Evolutionary conservation across 257 asterid species (phyloP).

Genomic region (Ballota nigra): DNA sequence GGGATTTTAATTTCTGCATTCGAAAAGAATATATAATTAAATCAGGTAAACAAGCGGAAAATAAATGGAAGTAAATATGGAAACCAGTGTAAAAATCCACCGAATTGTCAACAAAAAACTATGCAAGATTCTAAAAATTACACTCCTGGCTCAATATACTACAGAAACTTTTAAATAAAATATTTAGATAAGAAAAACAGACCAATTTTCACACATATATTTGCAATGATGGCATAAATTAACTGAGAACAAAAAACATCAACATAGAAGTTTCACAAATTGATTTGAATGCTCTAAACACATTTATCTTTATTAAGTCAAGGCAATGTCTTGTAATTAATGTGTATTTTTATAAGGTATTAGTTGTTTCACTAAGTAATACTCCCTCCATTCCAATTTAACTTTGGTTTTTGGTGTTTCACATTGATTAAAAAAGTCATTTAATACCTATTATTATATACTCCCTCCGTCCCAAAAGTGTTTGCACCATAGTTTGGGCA

Average conservation of each 20-base stretch:
- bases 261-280: not conserved
- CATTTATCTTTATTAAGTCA: not conserved
- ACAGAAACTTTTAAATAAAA: not conserved
- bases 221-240: not conserved
- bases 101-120: not conserved
- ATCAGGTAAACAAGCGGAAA: constrained; percentile 16
- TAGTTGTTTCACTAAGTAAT: not conserved
- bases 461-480: too few relatives aligned
- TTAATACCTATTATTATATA: too few relatives aligned
- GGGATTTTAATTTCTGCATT: constrained; percentile 73
- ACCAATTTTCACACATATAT: not conserved
- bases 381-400: too few relatives aligned
- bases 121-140: not conserved
- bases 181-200: not conserved
- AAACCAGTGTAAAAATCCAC: not conserved
- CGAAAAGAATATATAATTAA: constrained; percentile 12
- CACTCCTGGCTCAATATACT: constrained; percentile 10
- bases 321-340: not conserved
- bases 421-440: too few relatives aligned
- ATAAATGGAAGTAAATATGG: not conserved
- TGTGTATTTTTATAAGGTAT: not conserved
- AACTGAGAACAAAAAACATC: not conserved
- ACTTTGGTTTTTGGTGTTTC: too few relatives aligned
- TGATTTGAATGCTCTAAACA: not conserved
- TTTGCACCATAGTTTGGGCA: too few relatives aligned